These are phyloP conservation scores for Grosmannia clavigera DNA, from an alignment of 2,329 filamentous ascomycete species.

Conservation along the genomic window DNA sequence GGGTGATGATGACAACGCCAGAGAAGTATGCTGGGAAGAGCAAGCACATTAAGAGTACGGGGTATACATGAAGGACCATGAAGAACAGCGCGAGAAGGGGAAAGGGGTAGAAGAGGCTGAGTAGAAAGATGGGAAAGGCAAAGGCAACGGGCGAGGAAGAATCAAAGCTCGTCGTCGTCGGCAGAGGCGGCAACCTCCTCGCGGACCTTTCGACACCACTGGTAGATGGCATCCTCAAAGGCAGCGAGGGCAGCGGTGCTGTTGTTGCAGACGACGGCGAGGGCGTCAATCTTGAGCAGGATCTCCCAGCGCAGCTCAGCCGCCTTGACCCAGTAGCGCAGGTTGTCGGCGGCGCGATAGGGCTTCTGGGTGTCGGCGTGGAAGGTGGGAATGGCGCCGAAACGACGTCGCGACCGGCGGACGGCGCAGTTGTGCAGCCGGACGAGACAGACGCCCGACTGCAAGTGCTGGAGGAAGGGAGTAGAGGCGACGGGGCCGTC, in stretches of 20 bases:
- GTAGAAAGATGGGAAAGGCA: not conserved
- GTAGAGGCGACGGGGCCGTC: conserved; percentile 37
- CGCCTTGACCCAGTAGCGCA: conserved; percentile 92
- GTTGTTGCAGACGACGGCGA: conserved; percentile 71
- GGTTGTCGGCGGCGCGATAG: conserved; percentile 85
- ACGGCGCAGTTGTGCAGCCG: conserved; percentile 84
- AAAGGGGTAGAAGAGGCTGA: too few species aligned
- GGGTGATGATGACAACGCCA: too few species aligned
- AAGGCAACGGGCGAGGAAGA: too few species aligned
- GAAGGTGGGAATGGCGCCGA: conserved; percentile 78
- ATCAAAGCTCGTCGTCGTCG: conserved; percentile 1
- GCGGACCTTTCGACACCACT: conserved; percentile 73
- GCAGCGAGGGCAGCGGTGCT: conserved; percentile 59
- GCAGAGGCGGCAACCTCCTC: conserved; percentile 67
- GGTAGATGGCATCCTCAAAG: conserved; percentile 71
- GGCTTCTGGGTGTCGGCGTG: conserved; percentile 92
- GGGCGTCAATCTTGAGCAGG: conserved; percentile 68
- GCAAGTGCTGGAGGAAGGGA: conserved; percentile 59
- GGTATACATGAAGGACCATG: too few species aligned
- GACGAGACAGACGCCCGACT: conserved; percentile 70
- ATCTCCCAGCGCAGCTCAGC: conserved; percentile 91
- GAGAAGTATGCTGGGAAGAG: too few species aligned
- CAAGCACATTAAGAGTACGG: too few species aligned
- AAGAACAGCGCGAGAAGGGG: too few species aligned
- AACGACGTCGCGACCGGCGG: conserved; percentile 70